phyloP scores from a whole-genome alignment of 371 early-diverging fungal species.

The Mortierella sp. region DNA sequence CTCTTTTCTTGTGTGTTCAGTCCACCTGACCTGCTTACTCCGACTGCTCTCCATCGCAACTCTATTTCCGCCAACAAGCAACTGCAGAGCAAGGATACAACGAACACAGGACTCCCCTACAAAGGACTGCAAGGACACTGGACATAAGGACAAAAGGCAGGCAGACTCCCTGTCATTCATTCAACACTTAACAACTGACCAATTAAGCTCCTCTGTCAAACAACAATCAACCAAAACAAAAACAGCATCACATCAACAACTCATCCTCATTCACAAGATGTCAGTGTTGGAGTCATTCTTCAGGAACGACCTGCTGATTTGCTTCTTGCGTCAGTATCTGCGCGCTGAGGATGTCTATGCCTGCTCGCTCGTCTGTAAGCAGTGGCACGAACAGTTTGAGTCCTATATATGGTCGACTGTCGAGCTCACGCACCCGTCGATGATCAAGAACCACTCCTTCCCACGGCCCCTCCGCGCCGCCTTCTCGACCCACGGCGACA shows the following conservation, averaged over 20 bases:
- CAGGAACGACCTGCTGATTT: conserved; percentile 10
- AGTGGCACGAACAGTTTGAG: conserved; percentile 3
- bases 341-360: conserved; percentile 2
- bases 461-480: background rate
- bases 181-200: background rate
- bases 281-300: background rate
- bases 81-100: background rate
- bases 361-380: conserved; percentile 1
- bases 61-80: background rate
- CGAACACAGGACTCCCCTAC: too few relatives aligned
- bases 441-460: conserved; percentile 10
- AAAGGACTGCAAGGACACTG: background rate
- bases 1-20: background rate
- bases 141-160: background rate
- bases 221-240: background rate
- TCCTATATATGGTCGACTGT: conserved; percentile 8
- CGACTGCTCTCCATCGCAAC: background rate
- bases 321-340: conserved; percentile 2
- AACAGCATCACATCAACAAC: background rate
- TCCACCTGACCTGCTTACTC: conserved; percentile 3
- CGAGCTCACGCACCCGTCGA: background rate
- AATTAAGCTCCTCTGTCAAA: background rate
- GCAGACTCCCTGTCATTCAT: too few relatives aligned
- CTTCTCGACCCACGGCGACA: conserved; percentile 2
- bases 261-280: background rate